A percentile compares a stretch with the other conserved stretches of the same genome.
These are phyloP conservation scores for Aureobasidium sp. DNA, from an alignment of 2,329 filamentous ascomycete species.

Conservation along the genomic window DNA sequence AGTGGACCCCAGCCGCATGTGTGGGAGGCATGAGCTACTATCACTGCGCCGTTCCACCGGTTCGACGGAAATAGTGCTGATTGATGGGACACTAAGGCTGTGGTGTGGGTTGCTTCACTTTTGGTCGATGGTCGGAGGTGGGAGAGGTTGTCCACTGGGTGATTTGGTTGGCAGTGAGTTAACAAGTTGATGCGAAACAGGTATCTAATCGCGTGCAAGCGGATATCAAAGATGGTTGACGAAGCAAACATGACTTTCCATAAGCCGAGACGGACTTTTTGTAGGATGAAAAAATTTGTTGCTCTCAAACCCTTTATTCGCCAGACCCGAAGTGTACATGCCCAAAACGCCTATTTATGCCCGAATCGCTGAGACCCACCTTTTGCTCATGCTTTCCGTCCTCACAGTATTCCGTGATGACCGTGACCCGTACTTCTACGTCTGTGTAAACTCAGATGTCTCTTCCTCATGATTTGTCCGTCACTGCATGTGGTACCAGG, in stretches of 20 bases:
- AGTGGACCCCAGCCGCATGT: too few species aligned
- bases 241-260: neutral
- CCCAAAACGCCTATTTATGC: neutral
- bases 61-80: too few species aligned
- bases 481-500: constrained; percentile 37
- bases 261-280: neutral
- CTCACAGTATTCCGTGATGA: neutral
- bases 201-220: neutral
- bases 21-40: too few species aligned
- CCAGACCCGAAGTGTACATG: neutral
- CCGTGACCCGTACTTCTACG: neutral
- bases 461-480: constrained; percentile 29
- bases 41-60: too few species aligned
- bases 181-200: neutral
- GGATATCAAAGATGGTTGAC: neutral
- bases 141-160: too few species aligned
- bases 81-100: too few species aligned
- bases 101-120: too few species aligned
- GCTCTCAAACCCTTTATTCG: neutral
- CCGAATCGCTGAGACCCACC: neutral
- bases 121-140: too few species aligned
- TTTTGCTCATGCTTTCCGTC: neutral
- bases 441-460: neutral
- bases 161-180: too few species aligned
- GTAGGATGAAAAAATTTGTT: neutral